Conservation (phyloP, 106 monocot species). For the Posidonia australis region DNA sequence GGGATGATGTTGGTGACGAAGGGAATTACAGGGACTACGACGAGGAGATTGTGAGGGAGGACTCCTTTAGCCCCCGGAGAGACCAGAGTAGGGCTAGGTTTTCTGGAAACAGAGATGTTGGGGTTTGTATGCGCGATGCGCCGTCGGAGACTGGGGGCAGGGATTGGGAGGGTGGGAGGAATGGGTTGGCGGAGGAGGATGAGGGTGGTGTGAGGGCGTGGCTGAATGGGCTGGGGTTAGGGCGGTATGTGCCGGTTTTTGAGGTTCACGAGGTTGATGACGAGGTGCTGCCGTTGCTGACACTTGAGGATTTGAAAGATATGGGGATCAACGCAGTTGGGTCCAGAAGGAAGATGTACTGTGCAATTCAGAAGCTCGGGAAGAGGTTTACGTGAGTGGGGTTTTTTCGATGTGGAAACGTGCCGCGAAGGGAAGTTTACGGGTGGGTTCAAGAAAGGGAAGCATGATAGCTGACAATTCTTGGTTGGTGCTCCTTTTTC, state of each 20-base stretch:
- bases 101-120: neutral
- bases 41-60: slow-evolving; percentile 16
- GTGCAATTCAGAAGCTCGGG: slow-evolving; percentile 20
- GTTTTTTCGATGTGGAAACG: no score
- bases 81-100: neutral
- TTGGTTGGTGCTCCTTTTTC: no score
- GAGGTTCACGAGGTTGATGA: slow-evolving; percentile 25
- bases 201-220: slow-evolving; percentile 11
- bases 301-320: slow-evolving; percentile 24
- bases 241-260: slow-evolving; percentile 18
- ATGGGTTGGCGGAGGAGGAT: neutral
- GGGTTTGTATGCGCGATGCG: neutral
- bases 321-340: slow-evolving; percentile 27
- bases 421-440: no score
- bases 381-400: no score
- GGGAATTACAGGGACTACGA: slow-evolving; percentile 27
- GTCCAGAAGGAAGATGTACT: slow-evolving; percentile 26
- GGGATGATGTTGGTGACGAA: slow-evolving; percentile 25
- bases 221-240: slow-evolving; percentile 18
- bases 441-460: no score
- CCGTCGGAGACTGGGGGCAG: neutral
- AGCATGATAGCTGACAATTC: no score
- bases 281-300: slow-evolving; percentile 23
- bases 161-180: neutral
- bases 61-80: slow-evolving; percentile 16